Percentiles rank a stretch among this genome's conserved stretches.
These are phyloP conservation scores for Plenodomus biglobosus DNA, from an alignment of 2,329 filamentous ascomycete genomes.

Conservation along the genomic window DNA sequence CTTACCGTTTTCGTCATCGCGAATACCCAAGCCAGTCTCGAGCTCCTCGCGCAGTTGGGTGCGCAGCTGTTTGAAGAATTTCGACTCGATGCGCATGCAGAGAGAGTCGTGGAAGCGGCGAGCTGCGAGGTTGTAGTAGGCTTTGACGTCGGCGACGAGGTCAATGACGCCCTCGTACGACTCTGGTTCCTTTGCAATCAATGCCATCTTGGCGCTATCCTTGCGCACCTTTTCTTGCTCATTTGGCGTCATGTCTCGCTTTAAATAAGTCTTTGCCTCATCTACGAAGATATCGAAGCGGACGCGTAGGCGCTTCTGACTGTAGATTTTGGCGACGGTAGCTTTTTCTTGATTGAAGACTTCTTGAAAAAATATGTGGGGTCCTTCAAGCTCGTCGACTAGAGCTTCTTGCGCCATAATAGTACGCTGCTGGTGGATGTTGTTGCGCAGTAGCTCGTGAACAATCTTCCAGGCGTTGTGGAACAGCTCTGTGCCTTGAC, in stretches of 20 bases:
- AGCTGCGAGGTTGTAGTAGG: slow-evolving; percentile 69
- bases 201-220: slow-evolving; percentile 21
- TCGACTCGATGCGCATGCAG: slow-evolving; percentile 42
- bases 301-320: slow-evolving; percentile 21
- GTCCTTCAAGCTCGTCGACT: slow-evolving; percentile 37
- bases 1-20: slow-evolving; percentile 24
- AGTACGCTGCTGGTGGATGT: slow-evolving; percentile 29
- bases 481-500: slow-evolving; percentile 36
- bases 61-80: slow-evolving; percentile 37
- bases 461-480: slow-evolving; percentile 25
- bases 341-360: slow-evolving; percentile 21
- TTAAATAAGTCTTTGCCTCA: slow-evolving; percentile 12
- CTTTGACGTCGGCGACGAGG: slow-evolving; percentile 64
- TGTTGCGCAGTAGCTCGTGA: slow-evolving; percentile 23
- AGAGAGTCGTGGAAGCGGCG: slow-evolving; percentile 63
- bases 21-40: slow-evolving; percentile 22
- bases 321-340: slow-evolving; percentile 21
- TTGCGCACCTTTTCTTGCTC: slow-evolving; percentile 35
- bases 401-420: slow-evolving; percentile 31
- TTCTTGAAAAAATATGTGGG: slow-evolving; percentile 38
- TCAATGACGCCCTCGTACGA: slow-evolving; percentile 62
- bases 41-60: slow-evolving; percentile 29
- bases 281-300: slow-evolving; percentile 36
- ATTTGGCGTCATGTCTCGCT: slow-evolving; percentile 9
- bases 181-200: slow-evolving; percentile 60